Evolutionary conservation across 192 early-diverging fungal genomes (phyloP).

Genomic region (Pilobolus umbonatus): DNA sequence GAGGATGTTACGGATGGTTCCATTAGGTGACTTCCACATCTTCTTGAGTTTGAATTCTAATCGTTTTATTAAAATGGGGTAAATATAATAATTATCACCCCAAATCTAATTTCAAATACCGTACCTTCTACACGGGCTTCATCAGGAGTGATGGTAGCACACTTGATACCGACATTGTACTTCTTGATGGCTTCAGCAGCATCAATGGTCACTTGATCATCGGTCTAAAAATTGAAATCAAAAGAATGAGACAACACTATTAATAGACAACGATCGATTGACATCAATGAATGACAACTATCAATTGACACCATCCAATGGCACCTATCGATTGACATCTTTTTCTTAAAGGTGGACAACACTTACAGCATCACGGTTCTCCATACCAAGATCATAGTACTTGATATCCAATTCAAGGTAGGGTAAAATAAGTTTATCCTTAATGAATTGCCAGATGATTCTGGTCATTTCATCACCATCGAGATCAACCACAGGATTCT

Average conservation of each 20-base stretch:
- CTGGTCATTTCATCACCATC: conserved; percentile 99
- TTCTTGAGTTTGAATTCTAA: conserved; percentile 87
- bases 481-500: conserved; percentile 90
- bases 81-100: too few species aligned
- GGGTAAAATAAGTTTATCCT: conserved; percentile 88
- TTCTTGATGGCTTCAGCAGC: conserved; percentile 91
- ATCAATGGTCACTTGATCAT: conserved; percentile 82
- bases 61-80: not conserved
- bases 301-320: too few species aligned
- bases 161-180: conserved; percentile 99
- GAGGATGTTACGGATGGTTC: conserved; percentile 91
- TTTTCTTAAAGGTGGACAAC: conserved; percentile 34
- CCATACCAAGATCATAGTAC: conserved; percentile 97
- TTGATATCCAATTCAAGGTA: conserved; percentile 89
- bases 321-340: not conserved
- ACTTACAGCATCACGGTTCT: conserved; percentile 78
- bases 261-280: not conserved
- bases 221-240: conserved; percentile 33
- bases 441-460: conserved; percentile 93
- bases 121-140: conserved; percentile 82
- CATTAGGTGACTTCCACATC: conserved; percentile 98
- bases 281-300: not conserved
- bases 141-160: conserved; percentile 99
- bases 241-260: too few species aligned
- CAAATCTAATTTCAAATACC: too few species aligned